Evolutionary conservation across 768 basidiomycete genomes (phyloP).

Genomic region (Mycena belliarum): DNA sequence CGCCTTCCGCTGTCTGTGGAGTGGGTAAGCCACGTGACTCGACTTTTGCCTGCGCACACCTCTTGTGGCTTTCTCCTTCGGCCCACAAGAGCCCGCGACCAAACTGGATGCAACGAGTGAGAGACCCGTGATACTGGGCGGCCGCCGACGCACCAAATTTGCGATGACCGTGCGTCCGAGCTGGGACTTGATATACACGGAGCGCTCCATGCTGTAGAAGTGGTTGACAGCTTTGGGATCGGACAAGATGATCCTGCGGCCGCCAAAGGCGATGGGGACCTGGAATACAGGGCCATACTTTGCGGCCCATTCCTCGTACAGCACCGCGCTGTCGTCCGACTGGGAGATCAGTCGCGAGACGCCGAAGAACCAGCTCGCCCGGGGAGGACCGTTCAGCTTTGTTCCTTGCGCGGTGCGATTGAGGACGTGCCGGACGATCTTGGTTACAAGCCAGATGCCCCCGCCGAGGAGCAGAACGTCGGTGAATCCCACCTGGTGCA

Average conservation of each 20-base stretch:
- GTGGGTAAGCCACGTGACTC: too few relatives aligned
- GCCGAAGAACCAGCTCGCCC: constrained; percentile 30
- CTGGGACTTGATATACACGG: constrained; percentile 28
- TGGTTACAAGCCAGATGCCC: constrained; percentile 22
- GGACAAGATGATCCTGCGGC: constrained; percentile 17
- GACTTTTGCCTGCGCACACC: constrained; percentile 7
- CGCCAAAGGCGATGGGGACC: constrained; percentile 22
- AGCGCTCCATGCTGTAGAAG: constrained; percentile 24
- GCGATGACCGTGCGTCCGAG: constrained; percentile 22
- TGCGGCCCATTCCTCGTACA: constrained; percentile 33
- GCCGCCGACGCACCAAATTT: constrained; percentile 24
- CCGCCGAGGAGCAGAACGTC: constrained; percentile 12
- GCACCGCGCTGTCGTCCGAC: constrained; percentile 13
- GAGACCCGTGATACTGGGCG: not conserved
- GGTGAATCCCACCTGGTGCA: constrained; percentile 2
- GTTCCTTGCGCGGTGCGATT: constrained; percentile 21
- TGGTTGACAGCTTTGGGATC: constrained; percentile 29
- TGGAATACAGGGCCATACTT: constrained; percentile 33
- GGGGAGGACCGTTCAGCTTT: constrained; percentile 30
- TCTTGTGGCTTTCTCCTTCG: constrained; percentile 27
- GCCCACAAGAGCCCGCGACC: constrained; percentile 22
- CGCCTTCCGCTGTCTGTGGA: too few relatives aligned
- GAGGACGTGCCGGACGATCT: constrained; percentile 11
- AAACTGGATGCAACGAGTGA: not conserved
- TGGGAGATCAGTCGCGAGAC: constrained; percentile 14